Evolutionary conservation across 169 alveolate genomes (phyloP).

Genomic region (Plasmodium yoelii): DNA sequence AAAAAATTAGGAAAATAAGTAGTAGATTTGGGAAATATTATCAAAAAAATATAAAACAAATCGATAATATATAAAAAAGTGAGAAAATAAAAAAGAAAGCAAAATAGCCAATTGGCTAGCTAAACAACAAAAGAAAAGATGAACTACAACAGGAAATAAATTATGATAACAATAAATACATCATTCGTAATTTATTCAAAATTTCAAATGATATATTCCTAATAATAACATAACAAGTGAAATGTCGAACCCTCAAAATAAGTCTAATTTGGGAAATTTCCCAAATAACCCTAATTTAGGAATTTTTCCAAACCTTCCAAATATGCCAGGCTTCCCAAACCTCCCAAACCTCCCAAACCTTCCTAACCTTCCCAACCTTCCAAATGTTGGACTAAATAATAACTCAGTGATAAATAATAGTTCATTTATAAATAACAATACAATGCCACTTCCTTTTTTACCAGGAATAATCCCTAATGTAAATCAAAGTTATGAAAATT

Average conservation of each 20-base stretch:
- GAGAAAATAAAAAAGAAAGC: too few relatives aligned
- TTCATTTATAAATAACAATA: constrained; percentile 14
- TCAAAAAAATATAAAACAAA: too few relatives aligned
- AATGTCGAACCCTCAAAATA: neutral
- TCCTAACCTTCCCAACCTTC: neutral
- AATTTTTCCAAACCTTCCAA: neutral
- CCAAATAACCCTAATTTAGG: constrained; percentile 4
- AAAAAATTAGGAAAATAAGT: too few relatives aligned
- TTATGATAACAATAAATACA: too few relatives aligned
- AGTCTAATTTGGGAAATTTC: neutral
- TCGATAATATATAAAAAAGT: too few relatives aligned
- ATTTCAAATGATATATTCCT: too few relatives aligned
- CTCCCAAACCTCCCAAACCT: neutral
- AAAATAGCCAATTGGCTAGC: too few relatives aligned
- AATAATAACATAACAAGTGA: neutral
- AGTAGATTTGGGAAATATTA: too few relatives aligned
- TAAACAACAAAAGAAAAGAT: too few relatives aligned
- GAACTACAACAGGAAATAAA: too few relatives aligned
- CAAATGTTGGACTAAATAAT: neutral
- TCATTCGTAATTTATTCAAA: too few relatives aligned
- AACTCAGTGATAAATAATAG: neutral
- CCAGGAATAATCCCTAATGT: constrained; percentile 54
- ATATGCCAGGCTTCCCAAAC: neutral
- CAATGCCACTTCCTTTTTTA: constrained; percentile 32
- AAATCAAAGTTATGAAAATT: constrained; percentile 38